These are phyloP conservation scores for Eucalyptus viminalis DNA, from an alignment of 345 rosid species.

Conservation along the genomic window DNA sequence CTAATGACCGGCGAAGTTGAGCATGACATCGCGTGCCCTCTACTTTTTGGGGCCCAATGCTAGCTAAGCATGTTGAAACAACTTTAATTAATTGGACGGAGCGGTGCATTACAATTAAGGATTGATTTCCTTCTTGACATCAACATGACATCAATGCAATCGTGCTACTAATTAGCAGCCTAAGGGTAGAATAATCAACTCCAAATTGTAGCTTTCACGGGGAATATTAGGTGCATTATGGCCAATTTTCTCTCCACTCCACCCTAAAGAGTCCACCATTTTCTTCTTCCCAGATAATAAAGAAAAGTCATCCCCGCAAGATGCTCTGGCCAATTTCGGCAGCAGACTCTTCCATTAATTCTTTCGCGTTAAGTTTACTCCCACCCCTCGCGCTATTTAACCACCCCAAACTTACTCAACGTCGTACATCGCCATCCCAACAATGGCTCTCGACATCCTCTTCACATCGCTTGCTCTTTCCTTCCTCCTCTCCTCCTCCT, in stretches of 20 bases:
- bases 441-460: not conserved
- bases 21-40: not conserved
- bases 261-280: not conserved
- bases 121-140: not conserved
- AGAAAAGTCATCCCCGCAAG: not conserved
- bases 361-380: not conserved
- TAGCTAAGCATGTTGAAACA: not conserved
- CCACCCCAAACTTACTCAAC: not conserved
- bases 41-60: not conserved
- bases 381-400: not conserved
- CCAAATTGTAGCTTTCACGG: not conserved
- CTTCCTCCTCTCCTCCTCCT: not conserved
- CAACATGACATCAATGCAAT: not conserved
- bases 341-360: not conserved
- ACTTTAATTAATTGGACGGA: not conserved
- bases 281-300: not conserved
- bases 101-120: not conserved
- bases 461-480: not conserved
- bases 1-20: no score
- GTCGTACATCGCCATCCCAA: not conserved
- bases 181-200: not conserved
- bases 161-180: not conserved
- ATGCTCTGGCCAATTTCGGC: not conserved
- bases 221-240: not conserved
- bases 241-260: not conserved